These are phyloP conservation scores for Lodderomyces margitis DNA, from an alignment of 1,139 yeast species.

Conservation along the genomic window DNA sequence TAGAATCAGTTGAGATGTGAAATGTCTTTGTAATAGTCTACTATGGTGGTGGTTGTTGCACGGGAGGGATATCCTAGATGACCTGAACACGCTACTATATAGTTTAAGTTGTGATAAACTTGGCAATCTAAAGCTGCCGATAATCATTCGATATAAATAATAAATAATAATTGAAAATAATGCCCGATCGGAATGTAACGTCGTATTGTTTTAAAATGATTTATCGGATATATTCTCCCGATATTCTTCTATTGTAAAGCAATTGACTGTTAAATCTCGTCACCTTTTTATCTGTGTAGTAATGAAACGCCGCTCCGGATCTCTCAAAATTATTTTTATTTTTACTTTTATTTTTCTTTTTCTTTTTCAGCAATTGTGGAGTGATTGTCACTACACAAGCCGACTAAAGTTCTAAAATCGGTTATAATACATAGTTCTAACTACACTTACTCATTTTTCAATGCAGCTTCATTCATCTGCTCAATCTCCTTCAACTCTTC, in stretches of 20 bases:
- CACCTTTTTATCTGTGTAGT: too few relatives aligned
- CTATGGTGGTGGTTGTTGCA: neutral
- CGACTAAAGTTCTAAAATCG: too few relatives aligned
- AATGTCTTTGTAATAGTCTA: neutral
- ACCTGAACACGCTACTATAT: neutral
- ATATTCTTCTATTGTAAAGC: too few relatives aligned
- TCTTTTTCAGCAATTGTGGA: neutral
- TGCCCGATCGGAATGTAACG: too few relatives aligned
- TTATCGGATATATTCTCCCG: too few relatives aligned
- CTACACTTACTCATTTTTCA: conserved; percentile 3
- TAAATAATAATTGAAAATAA: too few relatives aligned
- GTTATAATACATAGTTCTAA: neutral
- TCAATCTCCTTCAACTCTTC: conserved; percentile 42
- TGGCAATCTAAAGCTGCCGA: neutral
- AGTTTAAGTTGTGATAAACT: neutral
- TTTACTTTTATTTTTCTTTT: too few relatives aligned
- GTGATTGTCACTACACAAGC: too few relatives aligned
- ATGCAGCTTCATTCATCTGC: conserved; percentile 25
- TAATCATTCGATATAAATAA: conserved; percentile 3
- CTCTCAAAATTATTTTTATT: too few relatives aligned
- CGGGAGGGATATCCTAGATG: too few relatives aligned
- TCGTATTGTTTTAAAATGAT: too few relatives aligned
- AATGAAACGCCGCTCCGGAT: neutral
- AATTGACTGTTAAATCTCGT: too few relatives aligned
- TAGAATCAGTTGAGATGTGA: neutral